phyloP scores from a whole-genome alignment of 345 rosid genomes.

The Aquilaria malaccensis region DNA sequence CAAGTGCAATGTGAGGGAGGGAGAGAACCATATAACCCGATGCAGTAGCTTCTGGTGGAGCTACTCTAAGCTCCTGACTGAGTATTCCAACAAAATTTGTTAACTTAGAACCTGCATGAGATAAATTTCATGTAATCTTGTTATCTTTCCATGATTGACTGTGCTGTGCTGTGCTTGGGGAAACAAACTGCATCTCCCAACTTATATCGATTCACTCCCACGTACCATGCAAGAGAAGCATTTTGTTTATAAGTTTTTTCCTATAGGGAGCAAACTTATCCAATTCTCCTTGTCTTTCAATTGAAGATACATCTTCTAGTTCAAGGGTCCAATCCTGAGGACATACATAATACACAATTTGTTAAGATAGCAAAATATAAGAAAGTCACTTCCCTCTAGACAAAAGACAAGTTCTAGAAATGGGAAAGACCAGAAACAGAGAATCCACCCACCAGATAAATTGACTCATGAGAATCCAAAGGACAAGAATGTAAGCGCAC shows the following conservation, averaged over 20 bases:
- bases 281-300: constrained; percentile 87
- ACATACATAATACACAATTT: too few species aligned
- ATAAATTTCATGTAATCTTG: background rate
- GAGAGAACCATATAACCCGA: constrained; percentile 89
- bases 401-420: too few species aligned
- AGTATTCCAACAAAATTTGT: constrained; percentile 94
- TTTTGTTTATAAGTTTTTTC: constrained; percentile 62
- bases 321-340: constrained; percentile 84
- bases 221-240: constrained; percentile 96
- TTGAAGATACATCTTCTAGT: constrained; percentile 82
- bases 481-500: constrained; percentile 28
- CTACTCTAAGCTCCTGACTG: constrained; percentile 94
- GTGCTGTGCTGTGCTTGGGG: too few species aligned
- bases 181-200: too few species aligned
- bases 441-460: too few species aligned
- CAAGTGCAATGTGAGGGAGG: background rate
- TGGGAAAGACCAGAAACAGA: too few species aligned
- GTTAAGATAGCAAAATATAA: too few species aligned
- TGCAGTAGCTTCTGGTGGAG: constrained; percentile 98
- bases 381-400: too few species aligned
- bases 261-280: constrained; percentile 70
- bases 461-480: background rate
- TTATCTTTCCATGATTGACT: too few species aligned
- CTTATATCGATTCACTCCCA: background rate
- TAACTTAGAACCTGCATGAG: constrained; percentile 71